Base-by-base conservation (phyloP, 345 rosid genomes). In the Brassica incana region DNA sequence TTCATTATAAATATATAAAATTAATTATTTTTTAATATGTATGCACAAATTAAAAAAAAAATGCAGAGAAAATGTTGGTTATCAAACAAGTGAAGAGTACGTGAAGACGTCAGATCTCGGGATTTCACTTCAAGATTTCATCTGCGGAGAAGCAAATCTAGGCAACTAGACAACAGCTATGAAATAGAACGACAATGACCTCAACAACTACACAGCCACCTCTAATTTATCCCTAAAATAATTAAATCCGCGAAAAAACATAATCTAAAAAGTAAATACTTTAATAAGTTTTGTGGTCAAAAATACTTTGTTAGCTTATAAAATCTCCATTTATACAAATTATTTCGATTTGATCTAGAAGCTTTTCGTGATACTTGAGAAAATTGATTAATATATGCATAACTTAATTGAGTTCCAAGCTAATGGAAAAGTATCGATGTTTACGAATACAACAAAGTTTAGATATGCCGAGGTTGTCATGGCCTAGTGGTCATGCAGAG, bases 101-200 rank as follows among this genome's bases (percentile, higher is more conserved):
- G 35, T 54, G 29, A 36, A 78, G 48, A 64, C 36, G 23, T 71
- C 38, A 65, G 77, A 72, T 66, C 50, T 72, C 2, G 62, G 52
- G 63, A 43, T 72, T 71, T 64, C 61, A 56, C 43, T 30, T 9
- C 9, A 72, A 78, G 52, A 72, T 72, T 38, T 71, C 50, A 72
- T 72, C 67, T 71, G 63, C 30, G 5, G 29, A 72, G 43, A 79
- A 20, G 48, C 72, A 73, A 60, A 67, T 67, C 77, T 79, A 73
- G 63, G 68, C 20, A 36, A 56, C 69, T 78, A 72, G 70, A 69
- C 71, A 74, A 52, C 65, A 79, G 73, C 82, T 73, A 79, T 35
- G 30, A 58, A 79, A 60, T 36, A 43, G 72, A 29, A 67, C 67
- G 69, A 73, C 20, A 79, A 61, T 50, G 78, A 79, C 78, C 43